Base-by-base conservation (phyloP, 1,284 basidiomycete species). In the Sanghuangporus weigelae region DNA sequence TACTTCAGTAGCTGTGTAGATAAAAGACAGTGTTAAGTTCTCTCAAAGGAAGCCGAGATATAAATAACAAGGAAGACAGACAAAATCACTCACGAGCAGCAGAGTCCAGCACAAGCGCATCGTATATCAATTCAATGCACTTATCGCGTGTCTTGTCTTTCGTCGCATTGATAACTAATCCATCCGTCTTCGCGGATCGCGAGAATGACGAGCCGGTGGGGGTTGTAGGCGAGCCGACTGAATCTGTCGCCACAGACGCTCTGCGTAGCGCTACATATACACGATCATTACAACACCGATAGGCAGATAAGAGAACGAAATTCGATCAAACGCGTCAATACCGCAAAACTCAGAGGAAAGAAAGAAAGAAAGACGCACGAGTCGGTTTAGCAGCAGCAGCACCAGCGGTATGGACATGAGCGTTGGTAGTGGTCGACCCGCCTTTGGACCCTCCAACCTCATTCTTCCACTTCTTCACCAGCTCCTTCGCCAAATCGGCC, bases 391-490 rank as follows among this genome's bases (percentile, higher is more conserved):
- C n/a, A 46, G 44, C 2, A 46, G 16, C n/a, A 64, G 36, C 50
- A 64, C 63, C 59, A 7, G 16, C 19, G 14, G 12, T n/a, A 48
- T 48, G 63, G 21, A 46, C 44, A 46, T 46, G 44, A 14, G 44
- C 2, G 23, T 65, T 51, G 23, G 59, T 65, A 23, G 66, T 61
- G 54, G 68, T 73, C 69, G 69, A 72, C 69, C 65, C 73, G 51
- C 76, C 74, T 73, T 93, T 93, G 62, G 91, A 89, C 70, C 84
- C 85, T 69, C 94, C 92, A 36, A 95, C 93, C 62, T 86, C 88
- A 53, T 80, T 84, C 77, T 95, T 95, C 94, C 94, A 96, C 73
- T 90, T 89, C 76, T 89, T 93, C 54, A 98, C 96, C 40, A 98
- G 82, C 69, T 95, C 94, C 74, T 98, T 98, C 12, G 96, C 93